Evolutionary conservation across 345 rosid genomes (phyloP), one percentile per base, ranked within the genome.

Genomic region (Acer yangbiense): DNA sequence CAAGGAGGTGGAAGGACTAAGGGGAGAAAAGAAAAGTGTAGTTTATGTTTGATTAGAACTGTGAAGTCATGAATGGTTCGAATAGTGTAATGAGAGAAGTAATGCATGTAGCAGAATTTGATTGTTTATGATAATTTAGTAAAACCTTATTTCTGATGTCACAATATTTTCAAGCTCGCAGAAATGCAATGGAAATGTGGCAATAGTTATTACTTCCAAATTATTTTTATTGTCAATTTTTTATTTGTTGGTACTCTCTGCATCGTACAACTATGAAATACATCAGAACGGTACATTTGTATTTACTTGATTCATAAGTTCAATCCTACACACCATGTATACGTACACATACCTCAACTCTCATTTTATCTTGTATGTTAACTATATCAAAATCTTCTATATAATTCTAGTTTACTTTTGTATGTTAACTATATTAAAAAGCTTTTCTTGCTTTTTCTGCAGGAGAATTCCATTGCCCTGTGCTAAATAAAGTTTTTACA

Each of bases 381-480:
- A 32, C 39, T n/a, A 66, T 73, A 29, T 27, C 69, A 13, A 9
- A 55, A 1, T 2, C 64, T 23, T 64, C 6, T 65, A 54, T 69
- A 7, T 16, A 27, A 57, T 46, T 77, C 21, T 41, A 55, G 39
- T 74, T 23, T 74, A 25, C 35, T 71, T 65, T 69, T 75, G 61
- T 64, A 12, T 23, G 41, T 43, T 74, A n/a, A 25, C 43, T 20
- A 74, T 74, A 32, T 27, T 77, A 13, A 9, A 55, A 1, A 14
- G 18, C 27, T 50, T 68, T 57, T 50, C 7, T 70, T 72, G 50
- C 41, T 72, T 58, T 41, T 69, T 77, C 60, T 78, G 83, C 84
- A 94, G 98, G 97, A 76, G 99, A 94, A 87, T 92, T 71, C 75
- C 94, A 92, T 69, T 96, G 97, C 72, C 97, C 99, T 7, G 97